Conservation (phyloP, 768 basidiomycete species). For the Suillus fuscotomentosus region DNA sequence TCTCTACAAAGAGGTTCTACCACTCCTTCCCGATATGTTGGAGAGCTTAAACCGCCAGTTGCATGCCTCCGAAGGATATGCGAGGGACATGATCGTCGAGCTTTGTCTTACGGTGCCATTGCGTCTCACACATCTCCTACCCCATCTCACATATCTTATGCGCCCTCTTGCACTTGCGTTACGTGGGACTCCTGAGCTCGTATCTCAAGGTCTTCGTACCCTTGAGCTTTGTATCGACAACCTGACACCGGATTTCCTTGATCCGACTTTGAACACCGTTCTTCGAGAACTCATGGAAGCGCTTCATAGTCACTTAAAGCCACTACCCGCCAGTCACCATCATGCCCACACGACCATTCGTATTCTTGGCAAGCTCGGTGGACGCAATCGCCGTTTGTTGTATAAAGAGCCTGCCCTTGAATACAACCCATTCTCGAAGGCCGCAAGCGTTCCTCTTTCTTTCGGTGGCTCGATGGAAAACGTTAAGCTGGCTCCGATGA, state of each 20-base stretch:
- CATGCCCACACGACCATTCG: slow-evolving; percentile 94
- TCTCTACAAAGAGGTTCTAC: slow-evolving; percentile 93
- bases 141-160: slow-evolving; percentile 94
- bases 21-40: slow-evolving; percentile 94
- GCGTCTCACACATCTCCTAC: slow-evolving; percentile 91
- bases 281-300: slow-evolving; percentile 94
- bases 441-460: slow-evolving; percentile 68
- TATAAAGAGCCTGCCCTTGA: slow-evolving; percentile 75
- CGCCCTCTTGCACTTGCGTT: slow-evolving; percentile 91
- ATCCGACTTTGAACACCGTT: slow-evolving; percentile 92
- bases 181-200: slow-evolving; percentile 82
- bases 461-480: slow-evolving; percentile 66
- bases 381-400: slow-evolving; percentile 85
- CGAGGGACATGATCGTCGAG: slow-evolving; percentile 93
- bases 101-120: slow-evolving; percentile 96
- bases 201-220: slow-evolving; percentile 93
- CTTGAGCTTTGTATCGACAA: slow-evolving; percentile 99
- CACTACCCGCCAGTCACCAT: slow-evolving; percentile 83
- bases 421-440: slow-evolving; percentile 67
- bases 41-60: slow-evolving; percentile 92
- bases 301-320: slow-evolving; percentile 86
- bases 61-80: slow-evolving; percentile 75
- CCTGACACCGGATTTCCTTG: slow-evolving; percentile 94
- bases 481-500: slow-evolving; percentile 66
- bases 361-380: slow-evolving; percentile 95